Evolutionary conservation across 2,329 filamentous ascomycete species (phyloP).

Genomic region (Byssochlamys sp.): DNA sequence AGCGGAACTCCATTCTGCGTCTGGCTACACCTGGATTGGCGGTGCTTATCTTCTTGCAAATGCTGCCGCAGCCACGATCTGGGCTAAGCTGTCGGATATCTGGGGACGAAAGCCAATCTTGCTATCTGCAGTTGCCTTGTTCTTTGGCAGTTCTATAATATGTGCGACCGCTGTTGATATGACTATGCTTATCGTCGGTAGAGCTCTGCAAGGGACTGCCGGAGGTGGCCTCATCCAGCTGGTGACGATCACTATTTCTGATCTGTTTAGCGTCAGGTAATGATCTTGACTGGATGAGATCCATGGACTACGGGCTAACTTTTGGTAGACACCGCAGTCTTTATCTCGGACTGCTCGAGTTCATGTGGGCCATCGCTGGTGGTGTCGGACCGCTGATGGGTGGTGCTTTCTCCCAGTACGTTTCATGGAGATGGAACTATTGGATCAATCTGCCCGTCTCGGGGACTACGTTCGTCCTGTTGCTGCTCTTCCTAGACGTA

Average conservation of each 20-base stretch:
- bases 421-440: constrained; percentile 46
- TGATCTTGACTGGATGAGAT: not conserved
- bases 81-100: constrained; percentile 54
- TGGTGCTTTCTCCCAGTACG: constrained; percentile 26
- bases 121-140: constrained; percentile 39
- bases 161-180: constrained; percentile 42
- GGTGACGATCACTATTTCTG: constrained; percentile 46
- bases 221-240: constrained; percentile 46
- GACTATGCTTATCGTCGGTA: constrained; percentile 44
- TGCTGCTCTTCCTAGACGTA: constrained; percentile 46
- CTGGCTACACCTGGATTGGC: constrained; percentile 70
- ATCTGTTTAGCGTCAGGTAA: constrained; percentile 44
- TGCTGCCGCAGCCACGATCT: constrained; percentile 59
- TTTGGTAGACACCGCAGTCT: constrained; percentile 35
- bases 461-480: constrained; percentile 39
- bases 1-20: constrained; percentile 53
- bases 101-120: constrained; percentile 50
- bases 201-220: constrained; percentile 46
- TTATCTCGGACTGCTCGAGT: constrained; percentile 43
- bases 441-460: constrained; percentile 48
- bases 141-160: constrained; percentile 42
- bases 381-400: constrained; percentile 23
- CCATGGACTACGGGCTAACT: not conserved
- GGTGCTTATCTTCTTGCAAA: constrained; percentile 62
- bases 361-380: constrained; percentile 48